These are phyloP conservation scores for Botrytis hyacinthi DNA, from an alignment of 2,329 filamentous ascomycete genomes.

Conservation along the genomic window DNA sequence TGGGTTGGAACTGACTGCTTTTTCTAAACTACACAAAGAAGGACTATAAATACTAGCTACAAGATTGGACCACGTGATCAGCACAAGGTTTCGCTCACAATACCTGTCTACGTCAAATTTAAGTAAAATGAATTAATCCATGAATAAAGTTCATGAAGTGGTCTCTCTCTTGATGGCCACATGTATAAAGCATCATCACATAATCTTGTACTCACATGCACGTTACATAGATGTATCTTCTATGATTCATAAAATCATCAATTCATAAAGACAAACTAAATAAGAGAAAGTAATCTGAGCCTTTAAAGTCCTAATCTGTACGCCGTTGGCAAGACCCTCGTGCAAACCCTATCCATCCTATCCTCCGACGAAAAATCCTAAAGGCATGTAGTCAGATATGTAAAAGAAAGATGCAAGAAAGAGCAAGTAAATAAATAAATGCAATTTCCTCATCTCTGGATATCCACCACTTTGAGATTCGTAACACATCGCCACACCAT, in stretches of 20 bases:
- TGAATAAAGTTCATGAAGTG: rapidly evolving
- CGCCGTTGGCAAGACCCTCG: background rate
- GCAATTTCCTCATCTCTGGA: background rate
- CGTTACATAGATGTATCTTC: background rate
- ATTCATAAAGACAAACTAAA: background rate
- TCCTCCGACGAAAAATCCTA: background rate
- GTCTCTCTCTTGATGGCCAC: background rate
- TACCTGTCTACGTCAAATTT: no score
- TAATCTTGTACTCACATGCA: background rate
- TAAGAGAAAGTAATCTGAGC: background rate
- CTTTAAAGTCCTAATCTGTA: background rate
- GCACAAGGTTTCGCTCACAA: no score
- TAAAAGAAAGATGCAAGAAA: slow-evolving; percentile 8
- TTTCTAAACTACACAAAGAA: no score
- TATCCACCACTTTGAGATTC: background rate
- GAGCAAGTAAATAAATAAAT: background rate
- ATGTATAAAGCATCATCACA: background rate
- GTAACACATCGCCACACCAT: background rate
- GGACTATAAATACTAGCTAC: no score
- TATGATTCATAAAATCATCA: background rate
- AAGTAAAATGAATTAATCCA: no score
- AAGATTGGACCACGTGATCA: no score
- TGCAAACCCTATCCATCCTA: background rate
- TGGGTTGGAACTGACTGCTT: no score
- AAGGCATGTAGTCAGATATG: background rate